phyloP scores from a whole-genome alignment of 441 rosid genomes.

The Jatropha multifida region DNA sequence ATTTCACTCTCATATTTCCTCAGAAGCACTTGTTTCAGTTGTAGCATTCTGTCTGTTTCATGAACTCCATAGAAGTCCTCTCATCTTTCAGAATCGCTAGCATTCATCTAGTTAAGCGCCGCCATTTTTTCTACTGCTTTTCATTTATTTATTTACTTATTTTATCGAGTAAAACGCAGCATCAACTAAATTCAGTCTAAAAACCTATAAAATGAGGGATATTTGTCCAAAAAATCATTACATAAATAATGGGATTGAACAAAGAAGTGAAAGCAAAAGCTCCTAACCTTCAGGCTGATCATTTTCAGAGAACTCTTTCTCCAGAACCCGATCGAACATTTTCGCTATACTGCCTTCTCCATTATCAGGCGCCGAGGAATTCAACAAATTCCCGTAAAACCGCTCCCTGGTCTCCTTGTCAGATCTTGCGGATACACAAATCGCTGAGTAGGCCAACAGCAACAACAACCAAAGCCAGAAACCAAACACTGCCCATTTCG shows the following conservation, averaged over 20 bases:
- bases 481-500: constrained; percentile 34
- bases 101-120: background rate
- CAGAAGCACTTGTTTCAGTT: background rate
- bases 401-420: constrained; percentile 78
- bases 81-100: background rate
- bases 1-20: background rate
- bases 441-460: constrained; percentile 29
- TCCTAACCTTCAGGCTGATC: constrained; percentile 83
- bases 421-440: constrained; percentile 56
- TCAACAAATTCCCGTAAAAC: constrained; percentile 82
- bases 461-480: constrained; percentile 29
- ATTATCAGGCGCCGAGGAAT: constrained; percentile 60
- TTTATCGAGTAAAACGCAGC: background rate
- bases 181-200: background rate
- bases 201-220: background rate
- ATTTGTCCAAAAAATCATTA: background rate
- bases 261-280: background rate
- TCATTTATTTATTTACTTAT: background rate
- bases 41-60: constrained; percentile 4
- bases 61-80: background rate
- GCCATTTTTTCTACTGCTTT: background rate
- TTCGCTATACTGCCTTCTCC: constrained; percentile 81
- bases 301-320: constrained; percentile 90
- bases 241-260: background rate
- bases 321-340: constrained; percentile 92